Evolutionary conservation across 352 stramenopile species (phyloP), one percentile per base, ranked within the genome.

Genomic region (Aphanomyces invadans): DNA sequence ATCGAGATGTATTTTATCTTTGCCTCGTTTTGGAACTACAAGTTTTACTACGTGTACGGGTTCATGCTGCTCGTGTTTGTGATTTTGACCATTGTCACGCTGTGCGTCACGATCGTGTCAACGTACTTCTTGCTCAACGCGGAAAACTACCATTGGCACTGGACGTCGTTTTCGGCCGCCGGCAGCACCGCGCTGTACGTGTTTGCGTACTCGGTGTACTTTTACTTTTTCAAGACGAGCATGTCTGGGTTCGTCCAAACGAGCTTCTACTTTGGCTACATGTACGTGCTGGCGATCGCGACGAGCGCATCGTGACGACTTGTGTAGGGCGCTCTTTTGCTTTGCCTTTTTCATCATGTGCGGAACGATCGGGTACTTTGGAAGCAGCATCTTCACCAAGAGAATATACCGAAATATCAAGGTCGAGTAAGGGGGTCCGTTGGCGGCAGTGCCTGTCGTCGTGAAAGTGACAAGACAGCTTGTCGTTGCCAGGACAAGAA

Each of bases 1-100:
- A 99, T 99, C 73, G 97, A 99, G 80, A 98, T 99, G 77, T 99
- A 99, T 79, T 99, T 99, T 85, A 98, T 99, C 74, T 98, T 99
- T 73, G 98, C 97, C 4, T 98, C 94, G 42, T 97, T 99, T 69
- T 99, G 97, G 97, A 98, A 98, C 77, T 99, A 99, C 91, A 99
- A 99, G 80, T 99, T 99, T 78, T 99, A 99, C 81, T 99, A 99
- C 78, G 97, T 99, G 15, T 99, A 99, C 77, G 97, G 97, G 54
- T 99, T 99, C 76, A 95, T 99, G 77, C 81, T 99, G 63, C 84
- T 98, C 52, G 96, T 99, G 21, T 98, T 98, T 75, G 73, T 95
- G 55, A 99, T 99, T 69, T 79, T 99, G 38, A 91, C 81, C 33
- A 95, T 99, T 51, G 97, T 99, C 39, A 98, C 97, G 23, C 86